These are phyloP conservation scores for Rhytidiadelphus loreus DNA, from an alignment of 225 moss, liverwort and hornwort species.

Conservation along the genomic window DNA sequence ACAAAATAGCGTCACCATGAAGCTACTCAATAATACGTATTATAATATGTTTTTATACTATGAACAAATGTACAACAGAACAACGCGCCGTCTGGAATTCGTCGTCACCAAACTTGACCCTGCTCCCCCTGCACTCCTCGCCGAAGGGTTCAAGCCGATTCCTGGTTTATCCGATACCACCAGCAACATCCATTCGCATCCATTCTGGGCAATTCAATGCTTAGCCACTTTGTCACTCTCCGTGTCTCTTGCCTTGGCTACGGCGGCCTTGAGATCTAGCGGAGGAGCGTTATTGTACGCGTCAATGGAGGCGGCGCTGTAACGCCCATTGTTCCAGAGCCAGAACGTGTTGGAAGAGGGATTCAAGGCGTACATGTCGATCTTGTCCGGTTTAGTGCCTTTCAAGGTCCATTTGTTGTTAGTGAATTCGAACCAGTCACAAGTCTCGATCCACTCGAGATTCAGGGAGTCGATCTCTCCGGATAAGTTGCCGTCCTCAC, in stretches of 20 bases:
- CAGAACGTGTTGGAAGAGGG: background rate
- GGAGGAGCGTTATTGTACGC: background rate
- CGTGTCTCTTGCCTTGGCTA: background rate
- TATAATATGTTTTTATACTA: too few relatives aligned
- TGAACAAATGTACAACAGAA: too few relatives aligned
- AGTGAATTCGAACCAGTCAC: background rate
- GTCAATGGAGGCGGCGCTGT: background rate
- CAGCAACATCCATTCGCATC: background rate
- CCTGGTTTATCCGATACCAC: background rate
- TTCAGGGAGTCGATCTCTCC: background rate
- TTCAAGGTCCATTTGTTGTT: background rate
- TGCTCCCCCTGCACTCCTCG: background rate
- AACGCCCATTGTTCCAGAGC: background rate
- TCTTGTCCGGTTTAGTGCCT: background rate
- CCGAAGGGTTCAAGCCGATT: background rate
- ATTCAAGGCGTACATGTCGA: background rate
- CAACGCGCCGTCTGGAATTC: background rate
- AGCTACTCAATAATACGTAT: too few relatives aligned
- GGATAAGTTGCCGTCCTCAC: background rate
- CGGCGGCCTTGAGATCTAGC: background rate
- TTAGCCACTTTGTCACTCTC: background rate
- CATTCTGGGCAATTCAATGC: background rate
- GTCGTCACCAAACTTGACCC: background rate
- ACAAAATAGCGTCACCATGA: too few relatives aligned
- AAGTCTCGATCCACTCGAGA: background rate